These are phyloP conservation scores for Helicostylum pulchrum DNA, from an alignment of 192 early-diverging fungal genomes.

Conservation along the genomic window DNA sequence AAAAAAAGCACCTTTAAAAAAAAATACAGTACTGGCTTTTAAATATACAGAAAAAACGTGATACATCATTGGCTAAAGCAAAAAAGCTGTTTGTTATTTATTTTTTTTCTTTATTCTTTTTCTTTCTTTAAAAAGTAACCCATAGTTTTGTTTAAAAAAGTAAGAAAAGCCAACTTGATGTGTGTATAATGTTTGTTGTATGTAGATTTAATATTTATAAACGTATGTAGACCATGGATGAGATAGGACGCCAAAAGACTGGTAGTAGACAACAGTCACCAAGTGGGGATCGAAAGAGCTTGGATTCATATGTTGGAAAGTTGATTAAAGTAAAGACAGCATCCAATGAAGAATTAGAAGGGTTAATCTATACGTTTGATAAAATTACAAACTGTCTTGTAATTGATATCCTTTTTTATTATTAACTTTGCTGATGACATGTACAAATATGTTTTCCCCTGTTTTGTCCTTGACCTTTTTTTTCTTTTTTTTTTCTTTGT, in stretches of 20 bases:
- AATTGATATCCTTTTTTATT: conserved; percentile 58
- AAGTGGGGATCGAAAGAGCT: conserved; percentile 23
- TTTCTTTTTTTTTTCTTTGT: not conserved
- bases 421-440: not conserved
- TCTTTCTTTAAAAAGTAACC: not conserved
- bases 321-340: conserved; percentile 46
- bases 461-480: conserved; percentile 16
- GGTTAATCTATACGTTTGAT: conserved; percentile 58
- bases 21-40: too few relatives aligned
- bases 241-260: conserved; percentile 5
- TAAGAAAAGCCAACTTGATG: not conserved
- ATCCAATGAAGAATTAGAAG: conserved; percentile 51
- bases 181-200: not conserved
- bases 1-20: too few relatives aligned
- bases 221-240: not conserved
- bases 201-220: not conserved
- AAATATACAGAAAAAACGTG: too few relatives aligned
- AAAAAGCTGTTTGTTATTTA: not conserved
- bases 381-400: conserved; percentile 57
- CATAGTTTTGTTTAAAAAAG: not conserved
- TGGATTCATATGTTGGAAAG: conserved; percentile 48
- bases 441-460: not conserved
- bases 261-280: not conserved
- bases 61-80: too few relatives aligned
- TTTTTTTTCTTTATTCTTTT: not conserved